A percentile compares a stretch with the other conserved stretches of the same genome.
Conservation (phyloP, 2,329 filamentous ascomycete species). For the Ophiostoma novo-ulmi region DNA sequence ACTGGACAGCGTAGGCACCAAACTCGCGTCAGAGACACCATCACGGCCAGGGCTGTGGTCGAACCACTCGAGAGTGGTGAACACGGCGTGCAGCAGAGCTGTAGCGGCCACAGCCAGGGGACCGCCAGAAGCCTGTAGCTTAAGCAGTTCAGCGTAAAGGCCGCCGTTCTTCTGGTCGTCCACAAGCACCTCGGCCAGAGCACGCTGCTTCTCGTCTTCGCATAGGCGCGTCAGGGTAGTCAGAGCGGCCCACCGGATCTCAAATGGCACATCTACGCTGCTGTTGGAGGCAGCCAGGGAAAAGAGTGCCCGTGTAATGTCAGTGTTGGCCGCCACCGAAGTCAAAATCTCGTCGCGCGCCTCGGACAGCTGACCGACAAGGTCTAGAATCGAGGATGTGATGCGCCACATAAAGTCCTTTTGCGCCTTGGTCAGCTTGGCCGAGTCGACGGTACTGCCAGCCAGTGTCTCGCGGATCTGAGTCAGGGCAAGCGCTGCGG, state of each 20-base stretch:
- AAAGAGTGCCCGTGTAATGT: slow-evolving; percentile 51
- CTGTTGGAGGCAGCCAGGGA: slow-evolving; percentile 40
- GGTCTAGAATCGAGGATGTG: slow-evolving; percentile 47
- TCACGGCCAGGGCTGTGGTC: slow-evolving; percentile 47
- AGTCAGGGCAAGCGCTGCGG: slow-evolving; percentile 52
- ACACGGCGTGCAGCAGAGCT: slow-evolving; percentile 59
- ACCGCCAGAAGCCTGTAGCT: slow-evolving; percentile 45
- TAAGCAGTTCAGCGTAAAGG: slow-evolving; percentile 47
- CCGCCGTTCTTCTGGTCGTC: slow-evolving; percentile 39
- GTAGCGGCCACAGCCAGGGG: slow-evolving; percentile 53
- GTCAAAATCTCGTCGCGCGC: slow-evolving; percentile 57
- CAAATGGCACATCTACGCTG: slow-evolving; percentile 34
- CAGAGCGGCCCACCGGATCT: slow-evolving; percentile 46
- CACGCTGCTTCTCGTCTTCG: slow-evolving; percentile 49
- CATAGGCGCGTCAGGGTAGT: slow-evolving; percentile 54
- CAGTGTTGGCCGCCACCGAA: slow-evolving; percentile 46
- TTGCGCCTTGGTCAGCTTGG: slow-evolving; percentile 48
- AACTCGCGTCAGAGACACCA: slow-evolving; percentile 46
- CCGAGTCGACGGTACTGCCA: neutral
- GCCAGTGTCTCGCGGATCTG: slow-evolving; percentile 42
- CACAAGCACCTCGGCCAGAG: slow-evolving; percentile 50
- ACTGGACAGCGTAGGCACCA: slow-evolving; percentile 44
- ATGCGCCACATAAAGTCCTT: slow-evolving; percentile 52
- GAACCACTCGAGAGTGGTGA: slow-evolving; percentile 49
- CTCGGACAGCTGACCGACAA: slow-evolving; percentile 52